Percentiles rank a stretch among this genome's conserved stretches.
Evolutionary conservation across 1,284 basidiomycete species (phyloP).

Genomic region (Irpex sp.): DNA sequence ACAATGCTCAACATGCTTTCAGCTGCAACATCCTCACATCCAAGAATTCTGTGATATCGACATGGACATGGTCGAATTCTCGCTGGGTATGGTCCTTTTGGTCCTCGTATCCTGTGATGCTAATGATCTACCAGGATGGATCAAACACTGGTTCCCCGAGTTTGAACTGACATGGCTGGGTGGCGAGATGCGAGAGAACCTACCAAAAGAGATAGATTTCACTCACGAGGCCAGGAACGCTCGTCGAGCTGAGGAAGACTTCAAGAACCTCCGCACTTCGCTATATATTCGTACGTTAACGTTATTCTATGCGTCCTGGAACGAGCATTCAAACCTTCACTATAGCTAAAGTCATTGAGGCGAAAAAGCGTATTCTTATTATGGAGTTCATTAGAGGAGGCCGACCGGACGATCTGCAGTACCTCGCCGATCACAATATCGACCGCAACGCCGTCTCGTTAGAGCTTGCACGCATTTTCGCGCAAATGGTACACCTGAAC

Average conservation of each 20-base stretch:
- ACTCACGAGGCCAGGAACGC: slow-evolving; percentile 89
- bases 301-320: too few species aligned
- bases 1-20: not conserved
- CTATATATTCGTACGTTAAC: slow-evolving; percentile 70
- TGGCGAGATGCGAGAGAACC: slow-evolving; percentile 89
- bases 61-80: slow-evolving; percentile 84
- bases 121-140: slow-evolving; percentile 52
- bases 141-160: slow-evolving; percentile 85
- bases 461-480: slow-evolving; percentile 88
- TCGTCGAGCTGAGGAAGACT: slow-evolving; percentile 68
- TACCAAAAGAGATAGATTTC: slow-evolving; percentile 96
- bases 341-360: slow-evolving; percentile 70
- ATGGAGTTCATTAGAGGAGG: slow-evolving; percentile 95
- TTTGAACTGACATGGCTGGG: slow-evolving; percentile 96
- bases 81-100: slow-evolving; percentile 44
- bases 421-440: slow-evolving; percentile 81
- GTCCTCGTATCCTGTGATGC: not conserved
- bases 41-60: slow-evolving; percentile 89
- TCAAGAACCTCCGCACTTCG: slow-evolving; percentile 71
- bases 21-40: slow-evolving; percentile 93
- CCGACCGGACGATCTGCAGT: slow-evolving; percentile 87
- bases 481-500: slow-evolving; percentile 95
- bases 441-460: slow-evolving; percentile 93
- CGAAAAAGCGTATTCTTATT: slow-evolving; percentile 83
- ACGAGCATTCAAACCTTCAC: not conserved